Conservation (phyloP, 768 basidiomycete species). For the Phaffia tasmanica region DNA sequence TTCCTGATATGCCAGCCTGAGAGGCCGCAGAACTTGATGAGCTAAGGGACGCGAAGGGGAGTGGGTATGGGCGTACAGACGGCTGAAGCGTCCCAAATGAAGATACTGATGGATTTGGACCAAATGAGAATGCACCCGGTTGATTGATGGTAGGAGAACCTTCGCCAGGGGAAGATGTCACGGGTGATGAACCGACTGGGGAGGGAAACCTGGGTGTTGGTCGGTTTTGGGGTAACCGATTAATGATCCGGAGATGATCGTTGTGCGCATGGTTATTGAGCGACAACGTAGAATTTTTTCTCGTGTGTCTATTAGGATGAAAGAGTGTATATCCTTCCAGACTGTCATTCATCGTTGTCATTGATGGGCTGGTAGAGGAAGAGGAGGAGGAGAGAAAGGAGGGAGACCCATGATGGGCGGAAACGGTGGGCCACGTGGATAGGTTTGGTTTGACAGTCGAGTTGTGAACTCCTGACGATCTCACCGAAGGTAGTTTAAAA, state of each 20-base stretch:
- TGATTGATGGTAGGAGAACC: too few species aligned
- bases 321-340: too few species aligned
- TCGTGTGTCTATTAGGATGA: too few species aligned
- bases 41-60: too few species aligned
- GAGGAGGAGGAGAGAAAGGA: not conserved
- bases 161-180: too few species aligned
- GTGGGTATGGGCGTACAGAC: too few species aligned
- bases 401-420: not conserved
- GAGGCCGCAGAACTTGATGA: too few species aligned
- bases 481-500: not conserved
- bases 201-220: not conserved
- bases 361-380: slow-evolving; percentile 9
- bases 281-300: slow-evolving; percentile 12
- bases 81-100: too few species aligned
- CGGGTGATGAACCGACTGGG: not conserved
- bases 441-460: slow-evolving; percentile 3
- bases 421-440: not conserved
- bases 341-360: slow-evolving; percentile 8
- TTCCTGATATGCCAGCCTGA: too few species aligned
- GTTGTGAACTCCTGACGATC: not conserved
- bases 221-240: not conserved
- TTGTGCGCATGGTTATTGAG: slow-evolving; percentile 3
- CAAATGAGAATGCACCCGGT: too few species aligned
- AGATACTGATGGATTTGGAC: too few species aligned
- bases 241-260: not conserved